Percentiles rank a stretch among this genome's conserved stretches.
Evolutionary conservation across 768 basidiomycete genomes (phyloP).

Genomic region (Saitozyma podzolica): DNA sequence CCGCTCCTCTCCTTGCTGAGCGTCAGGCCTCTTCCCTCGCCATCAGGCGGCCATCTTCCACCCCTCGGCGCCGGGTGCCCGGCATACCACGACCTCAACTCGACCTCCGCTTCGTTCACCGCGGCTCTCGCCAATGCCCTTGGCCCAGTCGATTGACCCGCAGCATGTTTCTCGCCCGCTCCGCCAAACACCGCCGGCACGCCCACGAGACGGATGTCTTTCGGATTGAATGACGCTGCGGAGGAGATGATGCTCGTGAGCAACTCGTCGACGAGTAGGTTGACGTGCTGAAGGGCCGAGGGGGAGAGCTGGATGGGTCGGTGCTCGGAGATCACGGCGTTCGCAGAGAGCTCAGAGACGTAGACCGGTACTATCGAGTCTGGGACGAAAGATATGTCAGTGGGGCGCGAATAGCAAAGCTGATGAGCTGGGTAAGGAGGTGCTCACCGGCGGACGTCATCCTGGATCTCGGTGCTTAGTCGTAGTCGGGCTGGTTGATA

Average conservation of each 20-base stretch:
- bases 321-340: conserved; percentile 87
- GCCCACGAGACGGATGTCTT: conserved; percentile 38
- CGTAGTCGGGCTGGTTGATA: too few species aligned
- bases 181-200: conserved; percentile 41
- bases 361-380: conserved; percentile 53
- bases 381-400: not conserved
- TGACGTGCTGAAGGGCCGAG: conserved; percentile 65
- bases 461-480: too few species aligned
- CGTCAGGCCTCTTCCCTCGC: conserved; percentile 29
- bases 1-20: conserved; percentile 5
- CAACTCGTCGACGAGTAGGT: conserved; percentile 48
- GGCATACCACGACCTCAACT: conserved; percentile 85
- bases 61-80: conserved; percentile 44
- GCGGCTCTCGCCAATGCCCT: conserved; percentile 81
- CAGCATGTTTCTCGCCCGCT: conserved; percentile 17
- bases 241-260: conserved; percentile 29
- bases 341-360: conserved; percentile 78
- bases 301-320: conserved; percentile 81
- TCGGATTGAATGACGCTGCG: conserved; percentile 42
- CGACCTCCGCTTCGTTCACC: conserved; percentile 86
- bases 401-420: not conserved
- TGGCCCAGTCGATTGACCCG: conserved; percentile 32
- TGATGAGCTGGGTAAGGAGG: conserved; percentile 15
- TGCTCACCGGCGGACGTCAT: conserved; percentile 6
- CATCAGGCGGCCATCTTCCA: conserved; percentile 30